phyloP scores from a whole-genome alignment of 495 filamentous ascomycete genomes.

The Penicillium fimorum region DNA sequence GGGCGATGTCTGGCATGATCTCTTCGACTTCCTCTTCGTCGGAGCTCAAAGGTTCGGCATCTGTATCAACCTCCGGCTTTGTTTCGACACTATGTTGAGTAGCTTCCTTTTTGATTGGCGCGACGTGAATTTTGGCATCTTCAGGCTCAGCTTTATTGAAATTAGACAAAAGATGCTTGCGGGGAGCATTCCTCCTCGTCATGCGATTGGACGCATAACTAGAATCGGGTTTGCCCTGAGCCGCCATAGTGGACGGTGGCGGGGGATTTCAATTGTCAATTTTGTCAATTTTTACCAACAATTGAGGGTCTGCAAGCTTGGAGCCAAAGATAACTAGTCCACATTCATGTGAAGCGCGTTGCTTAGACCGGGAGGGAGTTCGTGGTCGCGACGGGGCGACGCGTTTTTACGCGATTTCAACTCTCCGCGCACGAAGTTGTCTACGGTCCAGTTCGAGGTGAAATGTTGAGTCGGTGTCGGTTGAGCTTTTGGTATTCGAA shows the following conservation, averaged over 20 bases:
- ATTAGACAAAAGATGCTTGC: slow-evolving; percentile 22
- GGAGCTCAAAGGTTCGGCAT: not conserved
- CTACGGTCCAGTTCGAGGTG: not conserved
- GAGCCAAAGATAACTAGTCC: not conserved
- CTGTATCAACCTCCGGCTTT: slow-evolving; percentile 19
- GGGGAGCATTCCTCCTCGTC: slow-evolving; percentile 8
- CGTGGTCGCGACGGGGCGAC: not conserved
- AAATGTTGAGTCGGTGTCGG: not conserved
- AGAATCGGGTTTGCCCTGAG: slow-evolving; percentile 22
- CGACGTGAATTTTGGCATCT: not conserved
- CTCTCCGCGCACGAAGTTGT: not conserved
- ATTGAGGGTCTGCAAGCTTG: not conserved
- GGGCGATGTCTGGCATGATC: not conserved
- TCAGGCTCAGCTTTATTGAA: slow-evolving; percentile 18
- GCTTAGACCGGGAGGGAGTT: not conserved
- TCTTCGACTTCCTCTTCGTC: slow-evolving; percentile 14
- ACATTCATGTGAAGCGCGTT: slow-evolving; percentile 3
- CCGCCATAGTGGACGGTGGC: slow-evolving; percentile 13
- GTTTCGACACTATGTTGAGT: not conserved
- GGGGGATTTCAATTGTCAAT: no score
- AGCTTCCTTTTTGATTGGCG: not conserved
- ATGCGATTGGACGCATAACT: slow-evolving; percentile 26
- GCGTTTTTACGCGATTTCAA: not conserved
- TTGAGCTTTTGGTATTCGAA: not conserved
- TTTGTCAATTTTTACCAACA: not conserved